Percentiles rank a stretch among this genome's conserved stretches.
phyloP scores from a whole-genome alignment of 768 basidiomycete species.

The Pisolithus tinctorius region DNA sequence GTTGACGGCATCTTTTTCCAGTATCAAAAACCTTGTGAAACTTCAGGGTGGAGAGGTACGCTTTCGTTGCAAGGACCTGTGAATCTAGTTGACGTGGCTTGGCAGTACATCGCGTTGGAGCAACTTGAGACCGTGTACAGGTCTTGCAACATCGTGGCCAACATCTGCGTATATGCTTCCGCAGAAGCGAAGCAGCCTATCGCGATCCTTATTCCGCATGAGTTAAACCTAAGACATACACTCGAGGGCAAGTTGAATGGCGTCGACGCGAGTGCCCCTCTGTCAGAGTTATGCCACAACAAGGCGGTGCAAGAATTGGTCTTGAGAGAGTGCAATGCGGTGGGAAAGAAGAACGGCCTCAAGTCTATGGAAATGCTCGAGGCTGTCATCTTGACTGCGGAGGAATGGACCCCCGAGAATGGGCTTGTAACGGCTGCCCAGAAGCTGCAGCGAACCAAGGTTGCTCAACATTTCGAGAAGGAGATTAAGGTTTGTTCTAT shows the following conservation, averaged over 20 bases:
- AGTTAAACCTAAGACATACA: constrained; percentile 57
- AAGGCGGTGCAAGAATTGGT: constrained; percentile 52
- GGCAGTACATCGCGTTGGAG: constrained; percentile 85
- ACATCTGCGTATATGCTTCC: constrained; percentile 79
- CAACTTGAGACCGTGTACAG: constrained; percentile 86
- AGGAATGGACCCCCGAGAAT: constrained; percentile 90
- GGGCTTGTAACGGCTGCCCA: constrained; percentile 88
- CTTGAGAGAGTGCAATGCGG: constrained; percentile 66
- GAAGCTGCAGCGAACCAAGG: constrained; percentile 76
- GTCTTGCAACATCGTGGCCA: constrained; percentile 67
- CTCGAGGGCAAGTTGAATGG: constrained; percentile 32
- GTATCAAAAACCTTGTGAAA: constrained; percentile 89
- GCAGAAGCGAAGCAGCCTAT: constrained; percentile 76
- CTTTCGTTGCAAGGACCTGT: neutral
- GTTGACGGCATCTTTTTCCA: constrained; percentile 14
- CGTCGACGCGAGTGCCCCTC: constrained; percentile 33
- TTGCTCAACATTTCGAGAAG: constrained; percentile 55
- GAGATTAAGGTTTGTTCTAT: constrained; percentile 52
- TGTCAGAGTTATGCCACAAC: constrained; percentile 53
- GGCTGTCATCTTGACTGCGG: constrained; percentile 68
- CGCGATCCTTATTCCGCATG: constrained; percentile 81
- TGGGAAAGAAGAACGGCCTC: constrained; percentile 84
- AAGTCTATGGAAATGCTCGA: constrained; percentile 73
- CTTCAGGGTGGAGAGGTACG: constrained; percentile 69
- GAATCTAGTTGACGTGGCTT: constrained; percentile 1